Conservation (phyloP, 805 yeast species). For the Saccharomycopsis javanensis region DNA sequence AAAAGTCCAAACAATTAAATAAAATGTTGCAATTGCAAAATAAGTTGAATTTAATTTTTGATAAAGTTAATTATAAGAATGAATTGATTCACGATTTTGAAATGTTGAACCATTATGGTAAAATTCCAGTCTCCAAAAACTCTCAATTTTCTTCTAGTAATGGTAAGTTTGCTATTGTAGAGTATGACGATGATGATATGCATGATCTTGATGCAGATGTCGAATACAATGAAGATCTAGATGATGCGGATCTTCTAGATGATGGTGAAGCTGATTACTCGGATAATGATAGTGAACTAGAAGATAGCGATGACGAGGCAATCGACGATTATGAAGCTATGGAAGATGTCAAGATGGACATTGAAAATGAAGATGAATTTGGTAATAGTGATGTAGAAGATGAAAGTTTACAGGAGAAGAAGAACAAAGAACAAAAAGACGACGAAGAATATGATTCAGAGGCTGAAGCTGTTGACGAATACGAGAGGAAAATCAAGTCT, state of each 20-base stretch:
- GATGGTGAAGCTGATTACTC: slow-evolving; percentile 38
- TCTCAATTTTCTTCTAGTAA: slow-evolving; percentile 23
- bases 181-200: slow-evolving; percentile 30
- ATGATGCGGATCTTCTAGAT: slow-evolving; percentile 36
- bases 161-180: slow-evolving; percentile 23
- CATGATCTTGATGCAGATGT: slow-evolving; percentile 37
- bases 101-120: not conserved
- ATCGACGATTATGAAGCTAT: slow-evolving; percentile 19
- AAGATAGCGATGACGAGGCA: slow-evolving; percentile 27
- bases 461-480: slow-evolving; percentile 17
- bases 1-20: slow-evolving; percentile 60
- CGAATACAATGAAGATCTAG: slow-evolving; percentile 64
- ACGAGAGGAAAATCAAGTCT: slow-evolving; percentile 7
- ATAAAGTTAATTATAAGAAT: slow-evolving; percentile 41
- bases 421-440: not conserved
- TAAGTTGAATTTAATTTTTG: slow-evolving; percentile 56
- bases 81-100: slow-evolving; percentile 36
- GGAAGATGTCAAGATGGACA: slow-evolving; percentile 23
- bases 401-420: slow-evolving; percentile 14
- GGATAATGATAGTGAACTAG: slow-evolving; percentile 29
- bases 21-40: slow-evolving; percentile 76
- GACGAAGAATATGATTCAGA: slow-evolving; percentile 19
- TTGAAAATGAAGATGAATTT: slow-evolving; percentile 22
- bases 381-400: slow-evolving; percentile 33
- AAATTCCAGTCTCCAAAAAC: slow-evolving; percentile 22